Evolutionary conservation across 2,329 filamentous ascomycete genomes (phyloP).

Genomic region (Colletotrichum euphorbiae): DNA sequence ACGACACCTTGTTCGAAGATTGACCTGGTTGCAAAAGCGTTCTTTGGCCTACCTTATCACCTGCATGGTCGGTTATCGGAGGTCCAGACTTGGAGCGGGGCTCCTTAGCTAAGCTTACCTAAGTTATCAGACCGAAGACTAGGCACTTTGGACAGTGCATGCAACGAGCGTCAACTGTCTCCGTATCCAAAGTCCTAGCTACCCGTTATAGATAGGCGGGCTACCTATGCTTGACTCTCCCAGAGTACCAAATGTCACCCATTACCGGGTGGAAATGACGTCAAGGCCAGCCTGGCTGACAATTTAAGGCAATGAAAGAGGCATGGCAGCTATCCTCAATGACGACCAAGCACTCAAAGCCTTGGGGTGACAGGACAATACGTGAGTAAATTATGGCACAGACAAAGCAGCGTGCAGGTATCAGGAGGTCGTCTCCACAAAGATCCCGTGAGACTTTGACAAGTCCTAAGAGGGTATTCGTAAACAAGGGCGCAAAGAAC

Average conservation of each 20-base stretch:
- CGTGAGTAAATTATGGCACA: slow-evolving; percentile 11
- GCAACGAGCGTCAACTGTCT: not conserved
- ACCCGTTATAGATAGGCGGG: too few species aligned
- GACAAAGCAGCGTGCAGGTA: slow-evolving; percentile 30
- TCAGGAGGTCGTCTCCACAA: slow-evolving; percentile 25
- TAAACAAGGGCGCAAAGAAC: not conserved
- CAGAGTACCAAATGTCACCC: slow-evolving; percentile 22
- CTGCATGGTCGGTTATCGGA: slow-evolving; percentile 33
- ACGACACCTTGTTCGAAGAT: too few species aligned
- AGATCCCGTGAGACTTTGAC: slow-evolving; percentile 32
- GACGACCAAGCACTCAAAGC: slow-evolving; percentile 34
- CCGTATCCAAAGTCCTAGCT: not conserved
- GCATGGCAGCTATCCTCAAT: slow-evolving; percentile 14
- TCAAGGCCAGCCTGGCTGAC: slow-evolving; percentile 20
- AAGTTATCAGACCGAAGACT: not conserved
- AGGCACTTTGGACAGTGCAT: slow-evolving; percentile 1
- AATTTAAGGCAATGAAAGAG: not conserved
- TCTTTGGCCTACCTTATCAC: not conserved
- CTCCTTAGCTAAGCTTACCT: slow-evolving; percentile 21
- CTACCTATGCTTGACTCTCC: not conserved
- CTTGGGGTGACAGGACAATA: slow-evolving; percentile 12
- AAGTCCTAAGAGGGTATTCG: not conserved
- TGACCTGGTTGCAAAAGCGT: too few species aligned
- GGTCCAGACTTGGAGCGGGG: slow-evolving; percentile 4
- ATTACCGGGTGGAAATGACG: slow-evolving; percentile 34